Evolutionary conservation across 2,329 filamentous ascomycete species (phyloP).

Genomic region (Ceratocystis eucalypticola): DNA sequence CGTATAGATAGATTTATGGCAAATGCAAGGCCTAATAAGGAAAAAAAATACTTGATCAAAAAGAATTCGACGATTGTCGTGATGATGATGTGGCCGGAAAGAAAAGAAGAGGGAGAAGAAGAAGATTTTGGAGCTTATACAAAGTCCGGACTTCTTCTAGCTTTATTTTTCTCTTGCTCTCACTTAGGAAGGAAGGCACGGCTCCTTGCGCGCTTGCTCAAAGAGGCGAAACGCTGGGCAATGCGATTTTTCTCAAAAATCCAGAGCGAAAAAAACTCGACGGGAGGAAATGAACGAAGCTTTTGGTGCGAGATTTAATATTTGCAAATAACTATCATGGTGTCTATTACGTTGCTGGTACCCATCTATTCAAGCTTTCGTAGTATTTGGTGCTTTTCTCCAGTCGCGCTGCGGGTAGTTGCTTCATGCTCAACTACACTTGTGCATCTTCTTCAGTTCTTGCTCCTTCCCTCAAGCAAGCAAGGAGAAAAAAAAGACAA

Average conservation of each 20-base stretch:
- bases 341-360: no score
- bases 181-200: conserved; percentile 8
- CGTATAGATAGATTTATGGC: no score
- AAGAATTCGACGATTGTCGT: neutral
- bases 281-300: no score
- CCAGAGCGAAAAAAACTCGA: neutral
- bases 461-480: neutral
- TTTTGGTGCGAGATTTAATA: no score
- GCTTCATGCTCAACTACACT: neutral
- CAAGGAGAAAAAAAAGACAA: neutral
- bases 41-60: neutral
- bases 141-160: conserved; percentile 1
- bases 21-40: no score
- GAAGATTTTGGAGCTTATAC: conserved; percentile 4
- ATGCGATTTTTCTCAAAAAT: conserved; percentile 4
- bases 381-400: neutral
- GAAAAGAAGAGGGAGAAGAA: conserved; percentile 21
- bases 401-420: neutral
- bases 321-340: no score
- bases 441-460: neutral
- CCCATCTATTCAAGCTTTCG: no score
- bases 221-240: conserved; percentile 1
- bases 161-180: conserved; percentile 6
- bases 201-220: conserved; percentile 8
- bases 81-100: neutral